phyloP scores from a whole-genome alignment of 495 filamentous ascomycete species.

The Xeromyces bisporus region DNA sequence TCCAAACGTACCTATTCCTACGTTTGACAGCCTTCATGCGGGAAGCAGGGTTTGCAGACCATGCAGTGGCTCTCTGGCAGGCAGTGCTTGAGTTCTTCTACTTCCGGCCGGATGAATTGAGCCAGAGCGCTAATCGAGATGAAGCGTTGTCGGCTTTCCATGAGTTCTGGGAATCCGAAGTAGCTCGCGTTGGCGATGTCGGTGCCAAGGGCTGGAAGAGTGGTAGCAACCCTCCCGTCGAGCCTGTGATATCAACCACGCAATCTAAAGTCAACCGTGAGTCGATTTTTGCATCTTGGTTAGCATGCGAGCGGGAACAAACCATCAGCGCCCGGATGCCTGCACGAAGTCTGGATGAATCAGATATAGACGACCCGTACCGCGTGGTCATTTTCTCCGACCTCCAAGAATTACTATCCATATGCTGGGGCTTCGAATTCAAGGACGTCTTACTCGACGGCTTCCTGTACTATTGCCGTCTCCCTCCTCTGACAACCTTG shows the following conservation, averaged over 20 bases:
- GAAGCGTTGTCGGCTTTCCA: conserved; percentile 32
- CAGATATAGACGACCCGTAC: conserved; percentile 59
- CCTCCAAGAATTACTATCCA: conserved; percentile 43
- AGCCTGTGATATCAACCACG: conserved; percentile 8
- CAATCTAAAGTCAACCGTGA: conserved; percentile 8
- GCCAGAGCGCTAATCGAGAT: conserved; percentile 2
- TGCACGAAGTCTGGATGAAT: conserved; percentile 46
- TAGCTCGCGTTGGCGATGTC: conserved; percentile 60
- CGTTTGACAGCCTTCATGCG: conserved; percentile 54
- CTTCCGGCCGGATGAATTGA: conserved; percentile 26
- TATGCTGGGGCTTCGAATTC: conserved; percentile 23
- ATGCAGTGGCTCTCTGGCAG: conserved; percentile 70
- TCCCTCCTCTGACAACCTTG: conserved; percentile 33
- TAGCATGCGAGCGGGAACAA: conserved; percentile 36
- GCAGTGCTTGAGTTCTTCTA: conserved; percentile 59
- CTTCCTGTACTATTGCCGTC: conserved; percentile 51
- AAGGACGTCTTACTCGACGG: conserved; percentile 37
- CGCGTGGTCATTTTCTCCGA: conserved; percentile 66
- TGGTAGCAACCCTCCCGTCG: conserved; percentile 3
- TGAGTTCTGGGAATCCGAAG: conserved; percentile 79
- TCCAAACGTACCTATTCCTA: conserved; percentile 57
- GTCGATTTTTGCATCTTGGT: conserved; percentile 40
- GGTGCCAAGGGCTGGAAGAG: conserved; percentile 52
- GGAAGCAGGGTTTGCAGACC: conserved; percentile 68
- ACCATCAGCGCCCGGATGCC: conserved; percentile 36